These are phyloP conservation scores for Colletotrichum sp. DNA, from an alignment of 2,329 filamentous ascomycete species.

Conservation along the genomic window DNA sequence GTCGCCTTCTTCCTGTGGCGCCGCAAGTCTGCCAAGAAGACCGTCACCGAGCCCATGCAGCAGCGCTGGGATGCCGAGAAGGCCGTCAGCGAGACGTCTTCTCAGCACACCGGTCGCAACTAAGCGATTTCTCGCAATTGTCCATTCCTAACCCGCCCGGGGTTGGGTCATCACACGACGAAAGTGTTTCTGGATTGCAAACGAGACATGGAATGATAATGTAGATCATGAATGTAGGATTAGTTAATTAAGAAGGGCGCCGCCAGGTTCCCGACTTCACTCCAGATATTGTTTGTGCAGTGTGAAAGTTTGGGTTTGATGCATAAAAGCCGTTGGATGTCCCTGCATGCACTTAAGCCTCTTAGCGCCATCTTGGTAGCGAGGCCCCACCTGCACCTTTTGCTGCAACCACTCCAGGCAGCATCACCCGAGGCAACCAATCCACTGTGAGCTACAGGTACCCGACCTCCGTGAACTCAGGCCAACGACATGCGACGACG, in stretches of 20 bases:
- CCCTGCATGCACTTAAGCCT: not conserved
- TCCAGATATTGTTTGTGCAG: not conserved
- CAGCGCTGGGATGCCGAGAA: conserved; percentile 25
- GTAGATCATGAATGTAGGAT: not conserved
- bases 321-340: not conserved
- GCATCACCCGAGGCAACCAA: conserved; percentile 20
- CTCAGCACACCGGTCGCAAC: not conserved
- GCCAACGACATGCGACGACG: not conserved
- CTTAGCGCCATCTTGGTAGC: too few species aligned
- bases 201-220: not conserved
- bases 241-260: not conserved
- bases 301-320: not conserved
- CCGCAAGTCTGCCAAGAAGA: conserved; percentile 29
- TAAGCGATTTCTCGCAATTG: not conserved
- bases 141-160: not conserved
- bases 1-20: conserved; percentile 62
- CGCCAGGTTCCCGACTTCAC: not conserved
- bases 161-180: not conserved
- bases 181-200: not conserved
- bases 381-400: not conserved
- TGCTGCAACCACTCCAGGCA: conserved; percentile 6
- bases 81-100: conserved; percentile 19
- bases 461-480: not conserved
- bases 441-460: not conserved
- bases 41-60: conserved; percentile 14